These are phyloP conservation scores for Paramarasmius palmivorus DNA, from an alignment of 1,284 basidiomycete genomes.

Conservation along the genomic window DNA sequence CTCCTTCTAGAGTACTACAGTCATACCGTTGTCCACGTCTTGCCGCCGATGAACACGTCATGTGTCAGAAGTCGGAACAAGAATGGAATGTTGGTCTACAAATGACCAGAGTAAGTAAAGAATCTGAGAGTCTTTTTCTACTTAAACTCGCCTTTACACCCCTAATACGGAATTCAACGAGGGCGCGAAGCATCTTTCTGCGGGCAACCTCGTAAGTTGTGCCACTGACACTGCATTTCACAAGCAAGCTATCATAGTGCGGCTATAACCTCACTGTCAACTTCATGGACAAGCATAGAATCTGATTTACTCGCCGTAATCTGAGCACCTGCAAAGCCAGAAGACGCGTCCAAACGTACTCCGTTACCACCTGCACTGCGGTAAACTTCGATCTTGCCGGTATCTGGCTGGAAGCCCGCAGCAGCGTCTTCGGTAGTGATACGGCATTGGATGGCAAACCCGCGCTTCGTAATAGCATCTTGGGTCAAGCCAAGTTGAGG, in stretches of 20 bases:
- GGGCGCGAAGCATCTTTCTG: conserved; percentile 97
- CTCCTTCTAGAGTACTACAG: no score
- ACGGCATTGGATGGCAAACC: conserved; percentile 98
- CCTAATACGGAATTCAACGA: conserved; percentile 99
- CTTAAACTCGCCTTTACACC: conserved; percentile 84
- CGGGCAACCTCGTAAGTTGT: conserved; percentile 98
- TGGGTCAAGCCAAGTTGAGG: conserved; percentile 97
- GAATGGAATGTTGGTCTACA: conserved; percentile 97
- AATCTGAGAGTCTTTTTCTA: not conserved
- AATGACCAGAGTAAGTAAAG: conserved; percentile 8
- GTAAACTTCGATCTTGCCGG: conserved; percentile 99
- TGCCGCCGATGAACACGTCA: conserved; percentile 93
- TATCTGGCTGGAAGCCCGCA: conserved; percentile 94
- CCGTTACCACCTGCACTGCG: conserved; percentile 98
- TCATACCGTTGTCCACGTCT: conserved; percentile 96
- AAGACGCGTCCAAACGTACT: conserved; percentile 95
- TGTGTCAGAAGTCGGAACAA: conserved; percentile 98
- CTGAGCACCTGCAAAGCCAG: conserved; percentile 98
- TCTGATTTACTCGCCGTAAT: conserved; percentile 74
- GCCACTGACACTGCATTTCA: conserved; percentile 95
- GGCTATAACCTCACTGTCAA: conserved; percentile 51
- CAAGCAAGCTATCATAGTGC: conserved; percentile 97
- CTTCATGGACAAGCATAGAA: conserved; percentile 1
- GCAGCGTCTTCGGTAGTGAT: conserved; percentile 98
- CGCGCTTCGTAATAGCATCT: conserved; percentile 93